A percentile compares a stretch with the other conserved stretches of the same genome.
Conservation (phyloP, 1,284 basidiomycete species). For the Apiotrichum mycotoxinovorans region DNA sequence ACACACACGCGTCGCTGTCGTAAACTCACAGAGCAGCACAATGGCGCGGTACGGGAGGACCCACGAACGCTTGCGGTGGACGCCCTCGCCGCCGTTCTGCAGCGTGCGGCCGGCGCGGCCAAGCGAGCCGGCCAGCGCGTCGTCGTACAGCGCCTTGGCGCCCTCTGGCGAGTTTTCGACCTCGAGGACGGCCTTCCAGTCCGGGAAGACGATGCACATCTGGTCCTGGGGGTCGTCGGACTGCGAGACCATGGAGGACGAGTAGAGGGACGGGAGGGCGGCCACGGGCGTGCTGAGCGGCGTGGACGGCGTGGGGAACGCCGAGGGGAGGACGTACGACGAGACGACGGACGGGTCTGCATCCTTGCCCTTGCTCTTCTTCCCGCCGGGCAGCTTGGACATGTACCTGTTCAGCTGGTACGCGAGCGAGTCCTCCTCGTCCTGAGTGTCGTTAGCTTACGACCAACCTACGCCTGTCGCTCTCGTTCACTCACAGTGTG, state of each 20-base stretch:
- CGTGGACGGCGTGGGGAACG: constrained; percentile 30
- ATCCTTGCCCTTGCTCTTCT: constrained; percentile 18
- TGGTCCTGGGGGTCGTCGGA: constrained; percentile 60
- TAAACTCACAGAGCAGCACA: constrained; percentile 69
- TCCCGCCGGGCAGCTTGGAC: constrained; percentile 18
- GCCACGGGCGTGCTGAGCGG: constrained; percentile 20
- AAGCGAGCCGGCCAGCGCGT: constrained; percentile 60
- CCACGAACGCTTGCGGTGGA: constrained; percentile 54
- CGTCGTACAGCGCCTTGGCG: constrained; percentile 65
- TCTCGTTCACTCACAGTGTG: constrained; percentile 60
- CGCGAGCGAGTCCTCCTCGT: constrained; percentile 64
- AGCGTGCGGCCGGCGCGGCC: constrained; percentile 31
- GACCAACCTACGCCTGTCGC: too few species aligned
- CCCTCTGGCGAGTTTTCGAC: constrained; percentile 63
- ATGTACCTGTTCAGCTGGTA: constrained; percentile 54
- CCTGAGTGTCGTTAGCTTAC: constrained; percentile 24
- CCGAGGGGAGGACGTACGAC: constrained; percentile 35
- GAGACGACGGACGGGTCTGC: constrained; percentile 14
- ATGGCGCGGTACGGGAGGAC: constrained; percentile 68
- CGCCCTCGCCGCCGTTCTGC: constrained; percentile 25
- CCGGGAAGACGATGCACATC: constrained; percentile 80
- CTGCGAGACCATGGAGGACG: constrained; percentile 78
- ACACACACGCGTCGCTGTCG: too few species aligned
- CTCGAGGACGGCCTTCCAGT: constrained; percentile 74
- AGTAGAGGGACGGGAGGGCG: constrained; percentile 58